phyloP scores from a whole-genome alignment of 352 stramenopile genomes.

The Phytophthora hybrid region DNA sequence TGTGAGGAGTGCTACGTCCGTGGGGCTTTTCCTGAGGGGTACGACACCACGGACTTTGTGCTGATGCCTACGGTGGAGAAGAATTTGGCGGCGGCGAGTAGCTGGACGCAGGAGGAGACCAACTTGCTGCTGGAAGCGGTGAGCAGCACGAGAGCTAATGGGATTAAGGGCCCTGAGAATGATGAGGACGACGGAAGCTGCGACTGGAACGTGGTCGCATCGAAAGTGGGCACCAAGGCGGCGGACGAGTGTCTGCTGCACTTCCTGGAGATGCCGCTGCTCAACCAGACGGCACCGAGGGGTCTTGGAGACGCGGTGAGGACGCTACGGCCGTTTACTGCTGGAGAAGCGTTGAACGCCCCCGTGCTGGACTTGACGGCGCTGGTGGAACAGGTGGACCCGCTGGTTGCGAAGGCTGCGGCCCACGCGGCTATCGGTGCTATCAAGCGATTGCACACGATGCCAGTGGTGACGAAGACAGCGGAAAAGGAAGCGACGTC shows the following conservation, averaged over 20 bases:
- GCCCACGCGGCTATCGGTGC: constrained; percentile 69
- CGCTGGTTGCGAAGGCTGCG: constrained; percentile 75
- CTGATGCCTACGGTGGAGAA: constrained; percentile 35
- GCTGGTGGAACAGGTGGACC: constrained; percentile 71
- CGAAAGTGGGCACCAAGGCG: constrained; percentile 73
- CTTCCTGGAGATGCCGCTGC: constrained; percentile 78
- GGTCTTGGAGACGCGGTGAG: constrained; percentile 14
- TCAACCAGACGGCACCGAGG: constrained; percentile 39
- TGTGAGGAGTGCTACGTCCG: constrained; percentile 76
- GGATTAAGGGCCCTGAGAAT: constrained; percentile 13
- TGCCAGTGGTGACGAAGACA: constrained; percentile 28
- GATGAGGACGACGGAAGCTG: constrained; percentile 51
- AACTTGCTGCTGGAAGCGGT: constrained; percentile 63
- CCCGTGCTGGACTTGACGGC: constrained; percentile 61
- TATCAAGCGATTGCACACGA: constrained; percentile 70
- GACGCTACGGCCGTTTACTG: constrained; percentile 54
- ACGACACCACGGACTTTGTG: constrained; percentile 73
- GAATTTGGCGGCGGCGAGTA: constrained; percentile 1
- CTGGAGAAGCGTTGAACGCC: constrained; percentile 58
- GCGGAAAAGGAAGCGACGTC: neutral
- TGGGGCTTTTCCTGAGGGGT: constrained; percentile 66
- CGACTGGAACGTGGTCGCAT: constrained; percentile 82
- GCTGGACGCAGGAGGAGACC: constrained; percentile 63
- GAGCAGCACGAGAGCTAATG: constrained; percentile 36
- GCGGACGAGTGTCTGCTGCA: constrained; percentile 82